Conservation (phyloP, 352 stramenopile genomes). For the Globisporangium ultimum region DNA sequence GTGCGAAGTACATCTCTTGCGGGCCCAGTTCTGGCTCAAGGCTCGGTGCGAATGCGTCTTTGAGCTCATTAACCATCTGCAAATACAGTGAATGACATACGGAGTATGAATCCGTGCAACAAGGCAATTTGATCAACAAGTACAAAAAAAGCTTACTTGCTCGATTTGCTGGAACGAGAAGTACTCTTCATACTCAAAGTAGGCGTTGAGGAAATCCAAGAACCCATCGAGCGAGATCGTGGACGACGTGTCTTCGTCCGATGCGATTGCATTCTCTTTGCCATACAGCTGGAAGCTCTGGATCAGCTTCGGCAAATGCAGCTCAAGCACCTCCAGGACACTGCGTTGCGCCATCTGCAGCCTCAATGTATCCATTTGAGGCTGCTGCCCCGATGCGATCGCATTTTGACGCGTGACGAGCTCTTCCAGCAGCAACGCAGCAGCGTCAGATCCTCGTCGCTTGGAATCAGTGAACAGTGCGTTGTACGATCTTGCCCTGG, state of each 20-base stretch:
- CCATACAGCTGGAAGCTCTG: conserved; percentile 69
- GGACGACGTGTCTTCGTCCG: conserved; percentile 16
- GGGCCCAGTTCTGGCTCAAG: conserved; percentile 1
- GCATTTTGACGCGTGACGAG: conserved; percentile 7
- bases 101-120: neutral
- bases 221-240: conserved; percentile 66
- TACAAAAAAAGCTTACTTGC: conserved; percentile 19
- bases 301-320: conserved; percentile 34
- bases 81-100: neutral
- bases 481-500: conserved; percentile 1
- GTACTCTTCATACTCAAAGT: conserved; percentile 76
- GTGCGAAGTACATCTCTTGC: conserved; percentile 38
- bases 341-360: conserved; percentile 44
- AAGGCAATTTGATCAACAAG: conserved; percentile 13
- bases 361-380: conserved; percentile 40
- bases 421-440: conserved; percentile 31
- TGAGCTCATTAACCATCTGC: conserved; percentile 18
- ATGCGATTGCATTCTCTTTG: conserved; percentile 18
- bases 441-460: conserved; percentile 22
- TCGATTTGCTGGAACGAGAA: conserved; percentile 48
- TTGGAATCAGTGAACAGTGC: neutral
- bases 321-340: conserved; percentile 43
- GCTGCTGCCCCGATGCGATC: no score
- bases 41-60: conserved; percentile 10
- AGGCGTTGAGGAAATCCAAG: conserved; percentile 74